Evolutionary conservation across 139 green algal genomes (phyloP), one percentile per base, ranked within the genome.

Genomic region (Edaphochlamys debaryana): DNA sequence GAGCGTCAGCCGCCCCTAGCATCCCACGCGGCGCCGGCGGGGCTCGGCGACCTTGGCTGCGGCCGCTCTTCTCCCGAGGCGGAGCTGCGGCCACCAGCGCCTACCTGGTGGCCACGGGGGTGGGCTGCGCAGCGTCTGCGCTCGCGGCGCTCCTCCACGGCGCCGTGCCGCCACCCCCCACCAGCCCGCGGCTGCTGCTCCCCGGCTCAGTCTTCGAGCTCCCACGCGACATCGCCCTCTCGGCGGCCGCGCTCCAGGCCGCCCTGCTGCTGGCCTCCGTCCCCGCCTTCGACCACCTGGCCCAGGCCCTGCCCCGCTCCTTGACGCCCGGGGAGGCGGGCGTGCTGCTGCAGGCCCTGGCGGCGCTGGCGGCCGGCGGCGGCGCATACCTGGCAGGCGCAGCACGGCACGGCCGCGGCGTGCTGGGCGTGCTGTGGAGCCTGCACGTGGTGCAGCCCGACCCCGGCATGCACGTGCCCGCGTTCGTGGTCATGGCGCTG

Each of bases 301-400:
- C 88, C 64, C 6, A 60, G 29, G 63, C 36, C 30, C 69, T 92
- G 81, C 90, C 90, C 34, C 66, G 41, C 32, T 76, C 67, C 69
- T 89, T 90, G 69, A 93, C 88, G 37, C 73, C 91, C 48, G 90
- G 90, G 23, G 90, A 93, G 74, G 88, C 69, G 3, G 79, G 63
- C 45, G 76, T 92, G 68, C 74, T 90, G 56, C 71, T 80, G 25
- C 90, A 92, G 69, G 87, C 79, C 25, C 45, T 87, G 13, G 38
- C 70, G 50, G 38, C 73, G 6, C 67, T 90, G 52, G 5, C 62
- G 25, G 77, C 50, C 29, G 75, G 79, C 17, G 58, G 45, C 30
- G 73, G 70, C 7, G 42, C 48, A 0, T 85, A 80, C 23, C 30
- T 89, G 41, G 36, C 30, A 50, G 77, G 70, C 11, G 89, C 88